A percentile compares a stretch with the other conserved stretches of the same genome.
These are phyloP conservation scores for Phytopythium oedochilum DNA, from an alignment of 352 stramenopile species.

Conservation along the genomic window DNA sequence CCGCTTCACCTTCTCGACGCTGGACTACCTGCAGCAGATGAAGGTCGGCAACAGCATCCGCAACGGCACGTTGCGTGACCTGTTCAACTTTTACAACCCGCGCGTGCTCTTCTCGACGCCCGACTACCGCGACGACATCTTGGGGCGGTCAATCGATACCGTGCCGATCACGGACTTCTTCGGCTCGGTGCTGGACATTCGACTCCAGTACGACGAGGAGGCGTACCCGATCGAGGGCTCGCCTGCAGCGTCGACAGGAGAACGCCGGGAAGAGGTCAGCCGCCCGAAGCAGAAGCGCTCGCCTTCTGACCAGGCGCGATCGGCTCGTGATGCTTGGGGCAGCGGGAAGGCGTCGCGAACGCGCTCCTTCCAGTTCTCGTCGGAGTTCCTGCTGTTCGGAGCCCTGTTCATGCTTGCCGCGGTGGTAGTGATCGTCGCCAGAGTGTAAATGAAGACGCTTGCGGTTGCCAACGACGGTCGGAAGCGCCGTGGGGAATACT, in stretches of 20 bases:
- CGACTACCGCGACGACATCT: slow-evolving; percentile 70
- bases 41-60: slow-evolving; percentile 72
- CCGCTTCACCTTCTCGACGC: slow-evolving; percentile 85
- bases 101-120: slow-evolving; percentile 80
- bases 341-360: background rate
- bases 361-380: slow-evolving; percentile 34
- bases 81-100: slow-evolving; percentile 84
- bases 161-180: slow-evolving; percentile 88
- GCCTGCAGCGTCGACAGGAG: background rate
- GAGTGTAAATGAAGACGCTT: background rate
- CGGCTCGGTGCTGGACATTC: slow-evolving; percentile 80
- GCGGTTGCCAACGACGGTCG: too few relatives aligned
- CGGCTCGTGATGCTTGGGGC: background rate
- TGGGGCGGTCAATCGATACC: slow-evolving; percentile 60
- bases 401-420: background rate
- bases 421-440: background rate
- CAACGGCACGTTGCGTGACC: slow-evolving; percentile 53
- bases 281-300: background rate
- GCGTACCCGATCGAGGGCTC: slow-evolving; percentile 62
- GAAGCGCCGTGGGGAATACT: background rate
- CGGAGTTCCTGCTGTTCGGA: slow-evolving; percentile 29
- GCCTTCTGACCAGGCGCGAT: background rate
- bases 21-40: slow-evolving; percentile 86
- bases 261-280: background rate
- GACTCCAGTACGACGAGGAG: slow-evolving; percentile 67